These are phyloP conservation scores for Xylariaceae sp. DNA, from an alignment of 2,329 filamentous ascomycete genomes.

Conservation along the genomic window DNA sequence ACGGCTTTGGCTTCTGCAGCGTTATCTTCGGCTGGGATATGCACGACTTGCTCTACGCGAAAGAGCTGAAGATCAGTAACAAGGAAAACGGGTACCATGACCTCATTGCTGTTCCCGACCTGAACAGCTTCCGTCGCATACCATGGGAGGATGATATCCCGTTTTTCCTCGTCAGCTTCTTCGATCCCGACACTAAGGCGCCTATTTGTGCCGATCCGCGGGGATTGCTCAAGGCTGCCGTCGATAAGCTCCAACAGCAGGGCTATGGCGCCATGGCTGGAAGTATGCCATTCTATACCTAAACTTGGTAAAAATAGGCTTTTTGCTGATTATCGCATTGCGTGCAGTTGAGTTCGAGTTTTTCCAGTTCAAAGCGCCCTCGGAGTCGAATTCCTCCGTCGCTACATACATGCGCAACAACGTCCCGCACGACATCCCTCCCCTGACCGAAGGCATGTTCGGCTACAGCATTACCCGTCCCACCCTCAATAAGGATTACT, in stretches of 20 bases:
- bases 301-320: neutral
- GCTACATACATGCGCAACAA: slow-evolving; percentile 62
- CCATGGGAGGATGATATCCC: slow-evolving; percentile 74
- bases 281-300: slow-evolving; percentile 45
- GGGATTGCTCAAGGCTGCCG: slow-evolving; percentile 56
- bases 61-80: slow-evolving; percentile 70
- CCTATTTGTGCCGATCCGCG: slow-evolving; percentile 67
- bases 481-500: slow-evolving; percentile 76
- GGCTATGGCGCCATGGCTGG: slow-evolving; percentile 70
- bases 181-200: slow-evolving; percentile 59
- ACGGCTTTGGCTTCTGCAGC: slow-evolving; percentile 79
- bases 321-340: slow-evolving; percentile 3
- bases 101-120: slow-evolving; percentile 65
- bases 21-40: slow-evolving; percentile 86
- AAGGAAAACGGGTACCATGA: slow-evolving; percentile 75
- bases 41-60: slow-evolving; percentile 75
- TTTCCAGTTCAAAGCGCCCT: slow-evolving; percentile 37
- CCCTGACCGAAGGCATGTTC: slow-evolving; percentile 76
- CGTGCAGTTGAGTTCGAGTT: slow-evolving; percentile 73
- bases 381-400: slow-evolving; percentile 45
- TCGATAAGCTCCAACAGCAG: slow-evolving; percentile 54
- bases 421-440: slow-evolving; percentile 56
- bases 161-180: slow-evolving; percentile 70
- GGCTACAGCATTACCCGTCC: slow-evolving; percentile 74
- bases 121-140: slow-evolving; percentile 65